These are phyloP conservation scores for Vitis labrusca DNA, from an alignment of 164 flowering plant species.

Conservation along the genomic window DNA sequence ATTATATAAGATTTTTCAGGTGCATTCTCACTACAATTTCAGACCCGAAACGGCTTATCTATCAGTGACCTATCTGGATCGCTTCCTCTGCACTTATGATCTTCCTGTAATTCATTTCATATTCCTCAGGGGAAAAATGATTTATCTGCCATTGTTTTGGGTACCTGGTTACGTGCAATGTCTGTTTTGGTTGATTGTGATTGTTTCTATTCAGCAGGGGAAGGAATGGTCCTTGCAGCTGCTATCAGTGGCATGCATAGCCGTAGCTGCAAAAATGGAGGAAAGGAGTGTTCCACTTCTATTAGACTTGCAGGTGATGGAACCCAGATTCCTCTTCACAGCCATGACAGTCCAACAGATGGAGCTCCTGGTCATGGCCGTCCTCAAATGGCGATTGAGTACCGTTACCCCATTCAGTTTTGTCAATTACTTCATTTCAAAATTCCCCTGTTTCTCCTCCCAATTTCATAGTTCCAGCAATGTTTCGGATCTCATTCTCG, in stretches of 20 bases:
- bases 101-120: slow-evolving; percentile 11
- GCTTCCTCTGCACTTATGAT: slow-evolving; percentile 9
- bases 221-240: slow-evolving; percentile 11
- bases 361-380: neutral
- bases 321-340: slow-evolving; percentile 18
- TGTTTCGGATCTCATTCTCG: no score
- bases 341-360: slow-evolving; percentile 4
- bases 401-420: neutral
- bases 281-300: slow-evolving; percentile 19
- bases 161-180: no score
- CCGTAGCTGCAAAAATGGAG: slow-evolving; percentile 33
- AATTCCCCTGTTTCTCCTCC: neutral
- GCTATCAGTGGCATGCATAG: slow-evolving; percentile 21
- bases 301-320: slow-evolving; percentile 16
- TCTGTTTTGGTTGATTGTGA: neutral
- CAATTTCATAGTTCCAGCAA: no score
- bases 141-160: no score
- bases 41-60: slow-evolving; percentile 20
- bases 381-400: neutral
- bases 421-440: neutral
- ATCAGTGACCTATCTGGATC: slow-evolving; percentile 20
- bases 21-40: slow-evolving; percentile 15
- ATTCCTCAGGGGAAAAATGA: no score
- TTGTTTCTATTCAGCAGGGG: slow-evolving; percentile 4
- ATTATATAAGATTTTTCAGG: slow-evolving; percentile 4